Percentiles rank a stretch among this genome's conserved stretches.
Conservation (phyloP, 768 basidiomycete species). For the Naganishia vaughanmartiniae region DNA sequence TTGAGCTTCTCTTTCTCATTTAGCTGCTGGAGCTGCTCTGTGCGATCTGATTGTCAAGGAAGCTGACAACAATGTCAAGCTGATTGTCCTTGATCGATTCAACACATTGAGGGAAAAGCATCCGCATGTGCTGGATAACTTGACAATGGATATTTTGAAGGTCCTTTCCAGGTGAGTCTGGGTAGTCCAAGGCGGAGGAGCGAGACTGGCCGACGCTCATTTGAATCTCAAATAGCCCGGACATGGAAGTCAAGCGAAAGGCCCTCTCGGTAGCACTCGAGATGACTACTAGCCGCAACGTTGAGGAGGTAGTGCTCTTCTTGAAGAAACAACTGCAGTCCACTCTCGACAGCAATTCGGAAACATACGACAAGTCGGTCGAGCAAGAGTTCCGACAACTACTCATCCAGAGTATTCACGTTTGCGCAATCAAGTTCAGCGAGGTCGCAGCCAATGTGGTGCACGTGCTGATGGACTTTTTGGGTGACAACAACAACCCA, state of each 20-base stretch:
- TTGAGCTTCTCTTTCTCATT: slow-evolving; percentile 23
- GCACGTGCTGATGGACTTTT: slow-evolving; percentile 59
- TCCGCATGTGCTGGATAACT: slow-evolving; percentile 75
- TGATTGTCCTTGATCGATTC: slow-evolving; percentile 90
- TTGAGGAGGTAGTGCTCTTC: slow-evolving; percentile 93
- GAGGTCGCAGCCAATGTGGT: slow-evolving; percentile 95
- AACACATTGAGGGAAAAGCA: slow-evolving; percentile 78
- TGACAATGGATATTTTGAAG: slow-evolving; percentile 94
- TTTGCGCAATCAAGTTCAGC: slow-evolving; percentile 92
- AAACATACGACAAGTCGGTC: slow-evolving; percentile 78
- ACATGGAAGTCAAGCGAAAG: slow-evolving; percentile 94
- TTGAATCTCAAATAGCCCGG: slow-evolving; percentile 60
- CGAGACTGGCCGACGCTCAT: slow-evolving; percentile 1
- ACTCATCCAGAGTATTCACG: slow-evolving; percentile 93
- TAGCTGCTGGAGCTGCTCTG: slow-evolving; percentile 83
- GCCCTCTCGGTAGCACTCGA: slow-evolving; percentile 83
- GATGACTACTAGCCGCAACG: slow-evolving; percentile 90
- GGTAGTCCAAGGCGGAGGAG: background rate
- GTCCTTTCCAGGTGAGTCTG: slow-evolving; percentile 69
- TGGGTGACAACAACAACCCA: slow-evolving; percentile 90
- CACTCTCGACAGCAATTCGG: slow-evolving; percentile 74
- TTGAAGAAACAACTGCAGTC: slow-evolving; percentile 95
- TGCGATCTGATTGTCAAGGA: slow-evolving; percentile 89
- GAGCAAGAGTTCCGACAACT: slow-evolving; percentile 80
- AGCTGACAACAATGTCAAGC: slow-evolving; percentile 97